Base-by-base conservation (phyloP, 352 stramenopile species). In the Pythium oligandrum region DNA sequence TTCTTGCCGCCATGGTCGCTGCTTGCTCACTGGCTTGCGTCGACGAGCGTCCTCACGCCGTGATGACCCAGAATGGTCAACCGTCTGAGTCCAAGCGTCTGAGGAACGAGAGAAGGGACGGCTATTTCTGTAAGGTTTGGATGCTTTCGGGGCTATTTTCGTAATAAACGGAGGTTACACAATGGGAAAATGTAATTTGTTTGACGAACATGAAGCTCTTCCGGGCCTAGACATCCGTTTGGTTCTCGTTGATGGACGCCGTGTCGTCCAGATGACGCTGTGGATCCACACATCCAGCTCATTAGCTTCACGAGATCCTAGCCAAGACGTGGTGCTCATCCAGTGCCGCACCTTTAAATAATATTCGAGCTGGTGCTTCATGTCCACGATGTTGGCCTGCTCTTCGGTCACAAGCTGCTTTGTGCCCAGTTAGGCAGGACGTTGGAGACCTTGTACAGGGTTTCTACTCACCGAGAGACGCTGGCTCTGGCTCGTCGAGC, bases 321-420 rank as follows among this genome's bases (percentile, higher is more conserved):
- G 31, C 26, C 6, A 47, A 26, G 17, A 26, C 17, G 17, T 26
- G 17, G 17, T 26, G 17, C 17, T 26, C 17, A 26, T 26, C 17
- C 17, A 26, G 17, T 26, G 17, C 57, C 64, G 17, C 55, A 93
- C 82, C 73, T 93, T 90, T 67, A 93, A 79, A 74, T 90, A 93
- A 61, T 78, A 93, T 64, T 89, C 75, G n/a, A 93, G 61, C 38
- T 93, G 79, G 48, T 89, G 72, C 66, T 93, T 93, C 57, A 83
- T 83, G 10, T 68, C 55, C 47, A 80, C 84, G 42, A 93, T 58
- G 48, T 65, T 73, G 6, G 67, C 64, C 11, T 71, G 63, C 40
- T 86, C 76, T 61, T 93, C 82, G 11, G 70, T 75, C 10, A 66
- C 58, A 44, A 86, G 73, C 70, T 84, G 62, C 39, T 57, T 2